Conservation (phyloP, 2,329 filamentous ascomycete species). For the Huntiella decipiens region DNA sequence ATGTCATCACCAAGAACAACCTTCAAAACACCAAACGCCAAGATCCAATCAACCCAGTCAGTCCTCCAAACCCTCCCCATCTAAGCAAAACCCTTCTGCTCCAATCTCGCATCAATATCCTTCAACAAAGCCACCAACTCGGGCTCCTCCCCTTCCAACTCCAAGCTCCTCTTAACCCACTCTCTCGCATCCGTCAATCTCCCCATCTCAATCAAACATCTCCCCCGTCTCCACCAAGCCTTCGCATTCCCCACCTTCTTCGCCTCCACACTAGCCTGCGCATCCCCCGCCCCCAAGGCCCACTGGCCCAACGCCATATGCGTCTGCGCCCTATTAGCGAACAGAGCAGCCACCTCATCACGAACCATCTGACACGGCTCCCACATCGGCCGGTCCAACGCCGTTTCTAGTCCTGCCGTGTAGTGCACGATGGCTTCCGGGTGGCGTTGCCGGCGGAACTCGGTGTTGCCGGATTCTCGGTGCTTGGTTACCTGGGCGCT, state of each 20-base stretch:
- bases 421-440: conserved; percentile 65
- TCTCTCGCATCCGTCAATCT: conserved; percentile 61
- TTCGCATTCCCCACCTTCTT: conserved; percentile 78
- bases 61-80: background rate
- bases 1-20: background rate
- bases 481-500: conserved; percentile 76
- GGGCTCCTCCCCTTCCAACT: conserved; percentile 58
- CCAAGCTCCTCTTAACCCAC: conserved; percentile 59
- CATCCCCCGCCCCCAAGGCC: conserved; percentile 75
- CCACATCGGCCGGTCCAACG: conserved; percentile 62
- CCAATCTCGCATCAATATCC: conserved; percentile 35
- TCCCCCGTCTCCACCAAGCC: conserved; percentile 79
- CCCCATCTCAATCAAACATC: conserved; percentile 81
- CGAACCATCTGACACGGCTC: conserved; percentile 67
- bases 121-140: conserved; percentile 44
- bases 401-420: conserved; percentile 78
- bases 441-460: conserved; percentile 61
- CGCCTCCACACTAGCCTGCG: conserved; percentile 71
- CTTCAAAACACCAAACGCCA: background rate
- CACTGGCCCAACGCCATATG: conserved; percentile 67
- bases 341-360: conserved; percentile 65
- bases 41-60: background rate
- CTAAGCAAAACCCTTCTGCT: conserved; percentile 16
- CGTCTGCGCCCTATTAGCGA: conserved; percentile 77
- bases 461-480: conserved; percentile 66